Evolutionary conservation across 2,329 filamentous ascomycete genomes (phyloP).

Genomic region (Rutstroemia sp.): DNA sequence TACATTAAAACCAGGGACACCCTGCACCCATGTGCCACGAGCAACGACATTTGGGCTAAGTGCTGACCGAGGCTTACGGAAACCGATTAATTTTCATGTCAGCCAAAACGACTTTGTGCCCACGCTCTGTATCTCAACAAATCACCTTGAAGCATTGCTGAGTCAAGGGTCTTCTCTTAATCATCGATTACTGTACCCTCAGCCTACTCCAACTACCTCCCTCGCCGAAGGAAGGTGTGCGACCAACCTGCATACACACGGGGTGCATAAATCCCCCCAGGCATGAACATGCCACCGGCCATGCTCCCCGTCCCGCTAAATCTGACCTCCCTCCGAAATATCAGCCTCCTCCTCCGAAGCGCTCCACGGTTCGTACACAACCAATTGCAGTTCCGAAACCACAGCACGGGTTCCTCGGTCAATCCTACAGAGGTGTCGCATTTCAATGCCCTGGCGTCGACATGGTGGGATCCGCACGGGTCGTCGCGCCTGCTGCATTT

Average conservation of each 20-base stretch:
- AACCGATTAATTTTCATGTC: slow-evolving; percentile 13
- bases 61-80: slow-evolving; percentile 12
- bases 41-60: not conserved
- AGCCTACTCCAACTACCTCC: not conserved
- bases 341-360: slow-evolving; percentile 26
- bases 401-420: slow-evolving; percentile 53
- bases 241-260: not conserved
- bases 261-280: not conserved
- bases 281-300: slow-evolving; percentile 1
- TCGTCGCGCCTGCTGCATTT: slow-evolving; percentile 87
- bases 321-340: slow-evolving; percentile 25
- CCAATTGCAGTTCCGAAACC: slow-evolving; percentile 16
- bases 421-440: slow-evolving; percentile 86
- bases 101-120: slow-evolving; percentile 9
- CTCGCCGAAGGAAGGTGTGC: not conserved
- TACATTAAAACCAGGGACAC: not conserved
- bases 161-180: not conserved
- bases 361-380: slow-evolving; percentile 26
- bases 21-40: not conserved
- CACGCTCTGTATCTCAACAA: not conserved
- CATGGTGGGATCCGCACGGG: slow-evolving; percentile 96
- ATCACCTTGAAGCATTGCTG: not conserved
- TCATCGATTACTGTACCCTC: not conserved
- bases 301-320: slow-evolving; percentile 14
- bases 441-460: slow-evolving; percentile 86